These are phyloP conservation scores for Chloromonas sp. DNA, from an alignment of 163 green algal species.

Conservation along the genomic window DNA sequence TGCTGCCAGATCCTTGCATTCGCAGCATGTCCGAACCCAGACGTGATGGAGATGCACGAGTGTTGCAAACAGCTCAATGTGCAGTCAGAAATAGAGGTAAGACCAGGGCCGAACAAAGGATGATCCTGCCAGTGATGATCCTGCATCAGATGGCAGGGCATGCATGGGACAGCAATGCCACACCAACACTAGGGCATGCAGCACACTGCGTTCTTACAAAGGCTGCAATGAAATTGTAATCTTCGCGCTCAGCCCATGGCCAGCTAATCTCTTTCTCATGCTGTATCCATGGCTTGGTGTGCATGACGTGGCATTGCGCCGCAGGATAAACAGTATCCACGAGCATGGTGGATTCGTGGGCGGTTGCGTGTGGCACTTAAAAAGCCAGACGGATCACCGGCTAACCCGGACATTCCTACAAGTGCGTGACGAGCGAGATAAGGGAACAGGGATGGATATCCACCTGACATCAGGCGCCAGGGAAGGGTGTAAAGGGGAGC, in stretches of 20 bases:
- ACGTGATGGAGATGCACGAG: neutral
- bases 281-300: neutral
- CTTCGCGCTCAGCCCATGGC: neutral
- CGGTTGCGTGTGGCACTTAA: slow-evolving; percentile 48
- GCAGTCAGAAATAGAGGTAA: neutral
- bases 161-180: neutral
- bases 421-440: slow-evolving; percentile 22
- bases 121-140: neutral
- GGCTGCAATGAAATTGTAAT: neutral
- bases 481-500: no score
- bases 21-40: neutral
- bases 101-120: neutral
- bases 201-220: neutral
- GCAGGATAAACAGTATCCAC: slow-evolving; percentile 49
- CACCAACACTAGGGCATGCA: neutral
- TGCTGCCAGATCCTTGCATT: neutral
- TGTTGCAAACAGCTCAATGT: slow-evolving; percentile 1
- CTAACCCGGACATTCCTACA: slow-evolving; percentile 44
- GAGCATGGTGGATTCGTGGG: slow-evolving; percentile 43
- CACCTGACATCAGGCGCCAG: neutral
- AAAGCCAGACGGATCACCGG: slow-evolving; percentile 32
- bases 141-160: neutral
- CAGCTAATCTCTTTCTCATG: no score
- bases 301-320: neutral
- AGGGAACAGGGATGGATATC: neutral